Evolutionary conservation across 495 filamentous ascomycete species (phyloP), one percentile per base, ranked within the genome.

Genomic region (Neurospora sp.): DNA sequence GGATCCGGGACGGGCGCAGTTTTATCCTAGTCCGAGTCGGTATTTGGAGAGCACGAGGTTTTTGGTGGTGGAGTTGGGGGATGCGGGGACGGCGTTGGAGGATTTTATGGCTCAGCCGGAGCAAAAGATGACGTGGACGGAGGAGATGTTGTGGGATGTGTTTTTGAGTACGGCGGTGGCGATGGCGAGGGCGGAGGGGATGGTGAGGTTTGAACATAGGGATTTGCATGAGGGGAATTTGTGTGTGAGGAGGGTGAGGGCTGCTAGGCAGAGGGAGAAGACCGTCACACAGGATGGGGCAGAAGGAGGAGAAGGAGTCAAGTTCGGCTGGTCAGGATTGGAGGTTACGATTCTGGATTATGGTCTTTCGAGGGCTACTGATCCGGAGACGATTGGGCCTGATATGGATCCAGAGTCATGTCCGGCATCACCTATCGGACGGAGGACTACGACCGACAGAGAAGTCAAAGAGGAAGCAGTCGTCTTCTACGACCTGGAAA

Each of bases 221-320:
- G 94, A 97, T 82, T 85, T 97, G 16, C 94, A 97, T 80, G 86
- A 94, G 46, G 93, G 93, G 10, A 97, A 97, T 79, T 86, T 97
- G 35, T 97, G 94, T 79, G 60, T 9, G 54, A 66, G 49, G 11
- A 69, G 4, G 44, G 27, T 39, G 76, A 74, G 78, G 6, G 96
- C 62, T 84, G 82, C 78, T 72, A 85, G 81, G 73, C 12, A 31
- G 54, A 31, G 16, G 41, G 41, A 62, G 23, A 62, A 23, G n/a
- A n/a, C n/a, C n/a, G n/a, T n/a, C n/a, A n/a, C n/a, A n/a, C n/a
- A n/a, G n/a, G n/a, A n/a, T n/a, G n/a, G n/a, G n/a, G n/a, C n/a
- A n/a, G 42, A 3, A 44, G 49, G 27, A 31, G 23, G 23, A 16
- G 49, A 5, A 31, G 27, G 27, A 18, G 54, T 35, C 69, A 87